These are phyloP conservation scores for Pontederia paniculata DNA, from an alignment of 176 grass and related monocot genomes.

Conservation along the genomic window DNA sequence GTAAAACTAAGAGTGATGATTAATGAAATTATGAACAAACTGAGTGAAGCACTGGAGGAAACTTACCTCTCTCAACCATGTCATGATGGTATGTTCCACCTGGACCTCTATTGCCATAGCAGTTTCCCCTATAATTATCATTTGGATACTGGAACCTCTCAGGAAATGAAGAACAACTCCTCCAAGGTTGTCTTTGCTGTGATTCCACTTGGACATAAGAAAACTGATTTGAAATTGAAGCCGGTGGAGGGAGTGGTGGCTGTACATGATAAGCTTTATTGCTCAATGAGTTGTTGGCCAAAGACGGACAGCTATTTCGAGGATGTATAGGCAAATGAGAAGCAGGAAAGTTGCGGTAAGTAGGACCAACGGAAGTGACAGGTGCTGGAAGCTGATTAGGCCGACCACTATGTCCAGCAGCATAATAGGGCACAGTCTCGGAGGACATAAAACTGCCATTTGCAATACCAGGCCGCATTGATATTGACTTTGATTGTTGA, in stretches of 20 bases:
- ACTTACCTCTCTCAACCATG: slow-evolving; percentile 34
- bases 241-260: slow-evolving; percentile 41
- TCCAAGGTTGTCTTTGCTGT: slow-evolving; percentile 47
- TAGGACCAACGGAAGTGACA: slow-evolving; percentile 17
- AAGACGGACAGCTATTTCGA: slow-evolving; percentile 61
- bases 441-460: slow-evolving; percentile 27
- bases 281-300: slow-evolving; percentile 27
- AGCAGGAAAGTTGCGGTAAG: slow-evolving; percentile 28
- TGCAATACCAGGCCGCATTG: slow-evolving; percentile 29
- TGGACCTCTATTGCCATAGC: slow-evolving; percentile 27
- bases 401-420: slow-evolving; percentile 38
- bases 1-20: background rate
- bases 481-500: slow-evolving; percentile 35
- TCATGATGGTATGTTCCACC: slow-evolving; percentile 56
- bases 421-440: slow-evolving; percentile 39
- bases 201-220: slow-evolving; percentile 44
- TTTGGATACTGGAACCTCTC: slow-evolving; percentile 37
- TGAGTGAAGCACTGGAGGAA: slow-evolving; percentile 32
- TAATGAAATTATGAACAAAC: slow-evolving; percentile 16
- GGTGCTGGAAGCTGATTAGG: slow-evolving; percentile 48
- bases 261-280: slow-evolving; percentile 67
- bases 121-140: slow-evolving; percentile 41
- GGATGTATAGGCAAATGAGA: slow-evolving; percentile 29
- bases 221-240: slow-evolving; percentile 48
- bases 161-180: slow-evolving; percentile 30